These are phyloP conservation scores for Emergomyces orientalis DNA, from an alignment of 2,329 filamentous ascomycete genomes.

Conservation along the genomic window DNA sequence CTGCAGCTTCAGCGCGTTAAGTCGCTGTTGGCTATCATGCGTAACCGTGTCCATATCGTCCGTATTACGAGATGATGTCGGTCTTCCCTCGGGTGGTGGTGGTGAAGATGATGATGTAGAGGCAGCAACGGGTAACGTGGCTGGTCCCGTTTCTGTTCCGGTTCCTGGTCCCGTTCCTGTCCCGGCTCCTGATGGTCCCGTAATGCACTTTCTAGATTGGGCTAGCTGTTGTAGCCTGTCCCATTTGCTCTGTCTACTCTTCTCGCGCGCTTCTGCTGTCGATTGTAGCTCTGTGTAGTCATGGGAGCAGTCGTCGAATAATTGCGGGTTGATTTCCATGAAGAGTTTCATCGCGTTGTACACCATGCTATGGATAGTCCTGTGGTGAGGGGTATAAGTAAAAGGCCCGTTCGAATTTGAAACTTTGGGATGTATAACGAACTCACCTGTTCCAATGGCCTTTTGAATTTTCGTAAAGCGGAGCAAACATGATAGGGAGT, in stretches of 20 bases:
- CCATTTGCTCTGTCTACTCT: conserved; percentile 78
- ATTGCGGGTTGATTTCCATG: conserved; percentile 98
- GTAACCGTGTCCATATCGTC: conserved; percentile 72
- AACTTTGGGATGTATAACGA: not conserved
- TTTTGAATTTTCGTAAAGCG: conserved; percentile 97
- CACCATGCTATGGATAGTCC: conserved; percentile 98
- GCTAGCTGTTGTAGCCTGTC: conserved; percentile 74
- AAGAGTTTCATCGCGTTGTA: conserved; percentile 99
- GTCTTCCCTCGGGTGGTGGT: conserved; percentile 23
- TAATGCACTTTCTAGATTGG: conserved; percentile 52
- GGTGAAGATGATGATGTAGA: conserved; percentile 35
- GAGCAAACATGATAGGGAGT: conserved; percentile 97
- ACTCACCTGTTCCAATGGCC: conserved; percentile 95
- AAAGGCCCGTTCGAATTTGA: not conserved
- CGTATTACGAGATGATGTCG: conserved; percentile 20
- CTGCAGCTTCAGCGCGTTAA: conserved; percentile 84
- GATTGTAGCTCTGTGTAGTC: conserved; percentile 97
- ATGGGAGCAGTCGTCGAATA: conserved; percentile 97
- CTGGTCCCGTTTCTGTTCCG: not conserved
- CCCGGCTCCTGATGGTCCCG: conserved; percentile 13
- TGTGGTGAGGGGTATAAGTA: conserved; percentile 31
- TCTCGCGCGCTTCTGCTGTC: conserved; percentile 74
- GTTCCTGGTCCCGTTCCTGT: not conserved
- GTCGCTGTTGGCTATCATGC: conserved; percentile 74
- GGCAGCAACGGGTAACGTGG: conserved; percentile 8